phyloP scores from a whole-genome alignment of 164 flowering plant species.

The Tetrastigma voinierianum region DNA sequence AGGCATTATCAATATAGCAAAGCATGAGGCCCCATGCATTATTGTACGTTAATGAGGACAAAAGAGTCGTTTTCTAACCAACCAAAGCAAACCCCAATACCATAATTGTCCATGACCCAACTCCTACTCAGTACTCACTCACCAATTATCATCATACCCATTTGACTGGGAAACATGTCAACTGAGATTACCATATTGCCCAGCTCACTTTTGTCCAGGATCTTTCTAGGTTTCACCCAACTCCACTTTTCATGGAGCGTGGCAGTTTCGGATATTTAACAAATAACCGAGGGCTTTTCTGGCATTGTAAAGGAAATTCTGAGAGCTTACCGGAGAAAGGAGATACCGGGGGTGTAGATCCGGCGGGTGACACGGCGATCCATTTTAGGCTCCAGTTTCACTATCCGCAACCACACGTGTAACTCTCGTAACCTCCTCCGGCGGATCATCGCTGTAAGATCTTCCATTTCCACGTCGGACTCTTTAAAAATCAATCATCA shows the following conservation, averaged over 20 bases:
- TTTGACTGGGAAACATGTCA: no score
- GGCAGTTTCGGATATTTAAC: not conserved
- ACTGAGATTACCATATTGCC: no score
- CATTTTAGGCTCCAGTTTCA: constrained; percentile 60
- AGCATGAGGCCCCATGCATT: not conserved
- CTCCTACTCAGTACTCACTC: no score
- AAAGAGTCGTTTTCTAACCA: constrained; percentile 3
- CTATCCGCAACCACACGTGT: constrained; percentile 84
- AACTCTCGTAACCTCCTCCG: constrained; percentile 51
- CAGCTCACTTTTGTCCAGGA: no score
- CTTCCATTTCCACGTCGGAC: constrained; percentile 27
- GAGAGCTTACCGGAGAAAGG: constrained; percentile 67
- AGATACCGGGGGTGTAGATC: constrained; percentile 72
- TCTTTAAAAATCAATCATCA: constrained; percentile 27
- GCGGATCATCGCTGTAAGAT: constrained; percentile 36
- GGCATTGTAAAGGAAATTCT: not conserved
- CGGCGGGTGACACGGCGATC: constrained; percentile 78
- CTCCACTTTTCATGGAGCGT: constrained; percentile 3
- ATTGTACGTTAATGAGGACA: constrained; percentile 8
- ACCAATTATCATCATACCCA: no score
- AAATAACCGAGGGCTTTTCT: not conserved
- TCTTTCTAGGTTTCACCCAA: no score
- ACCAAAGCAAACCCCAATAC: no score
- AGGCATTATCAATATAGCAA: no score
- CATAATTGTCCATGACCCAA: no score